phyloP scores from a whole-genome alignment of 2,329 filamentous ascomycete species.

The Fusarium nematophilum region DNA sequence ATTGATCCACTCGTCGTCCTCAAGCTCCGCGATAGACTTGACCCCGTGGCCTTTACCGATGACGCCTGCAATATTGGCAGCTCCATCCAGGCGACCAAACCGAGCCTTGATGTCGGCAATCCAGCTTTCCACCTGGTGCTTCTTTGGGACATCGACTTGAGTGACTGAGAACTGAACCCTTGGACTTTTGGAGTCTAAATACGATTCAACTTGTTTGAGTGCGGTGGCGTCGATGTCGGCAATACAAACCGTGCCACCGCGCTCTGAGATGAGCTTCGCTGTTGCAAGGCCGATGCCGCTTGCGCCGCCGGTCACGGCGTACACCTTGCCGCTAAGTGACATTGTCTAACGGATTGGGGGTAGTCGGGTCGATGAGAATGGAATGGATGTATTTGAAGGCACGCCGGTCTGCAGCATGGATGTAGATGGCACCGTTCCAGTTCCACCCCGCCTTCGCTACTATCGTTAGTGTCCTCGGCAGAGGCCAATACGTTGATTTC shows the following conservation, averaged over 20 bases:
- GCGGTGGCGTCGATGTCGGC: conserved; percentile 51
- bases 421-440: too few relatives aligned
- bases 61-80: conserved; percentile 65
- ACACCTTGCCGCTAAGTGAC: conserved; percentile 27
- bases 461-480: too few relatives aligned
- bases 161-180: not conserved
- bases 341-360: too few relatives aligned
- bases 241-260: conserved; percentile 52
- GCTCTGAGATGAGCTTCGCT: conserved; percentile 50
- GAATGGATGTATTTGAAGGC: too few relatives aligned
- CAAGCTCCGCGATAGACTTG: conserved; percentile 53
- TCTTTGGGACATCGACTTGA: not conserved
- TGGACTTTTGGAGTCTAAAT: not conserved
- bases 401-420: too few relatives aligned
- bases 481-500: too few relatives aligned
- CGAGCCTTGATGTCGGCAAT: conserved; percentile 55
- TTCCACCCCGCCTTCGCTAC: too few relatives aligned
- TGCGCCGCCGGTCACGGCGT: conserved; percentile 48
- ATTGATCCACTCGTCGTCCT: conserved; percentile 59
- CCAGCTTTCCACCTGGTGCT: conserved; percentile 48
- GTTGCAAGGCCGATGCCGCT: conserved; percentile 56
- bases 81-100: conserved; percentile 63
- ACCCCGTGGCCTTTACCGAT: conserved; percentile 57
- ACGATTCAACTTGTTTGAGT: conserved; percentile 32
- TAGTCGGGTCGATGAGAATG: too few relatives aligned